Evolutionary conservation across 2,329 filamentous ascomycete species (phyloP), one percentile per base, ranked within the genome.

Genomic region (Monosporascus sp.): DNA sequence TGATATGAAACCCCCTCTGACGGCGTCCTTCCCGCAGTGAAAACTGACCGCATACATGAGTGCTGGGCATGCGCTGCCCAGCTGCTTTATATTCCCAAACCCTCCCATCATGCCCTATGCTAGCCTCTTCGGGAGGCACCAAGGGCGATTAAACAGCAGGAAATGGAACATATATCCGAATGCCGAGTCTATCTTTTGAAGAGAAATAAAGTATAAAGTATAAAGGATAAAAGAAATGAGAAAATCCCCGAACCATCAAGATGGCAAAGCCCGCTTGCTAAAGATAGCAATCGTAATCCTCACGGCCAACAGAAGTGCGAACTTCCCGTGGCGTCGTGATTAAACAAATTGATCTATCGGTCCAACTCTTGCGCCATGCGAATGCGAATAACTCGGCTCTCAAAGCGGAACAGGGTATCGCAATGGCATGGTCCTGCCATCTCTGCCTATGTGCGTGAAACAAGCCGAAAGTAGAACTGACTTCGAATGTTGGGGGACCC

Each of bases 301-400:
- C 60, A 53, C 60, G 59, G 64, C 61, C 60, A 65, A 56, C 53
- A 62, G 67, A 70, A 69, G 67, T 64, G 67, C 59, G 68, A 70
- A 68, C 67, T 66, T 66, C 67, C 58, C 63, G 64, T 61, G 11
- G 11, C 22, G 17, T 8, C 24, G 42, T n/a, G 22, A 25, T 46
- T 60, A 61, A 63, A 63, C 64, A 65, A 58, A 61, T 65, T 62
- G 62, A 65, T 68, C 62, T 64, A 61, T 62, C 55, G 56, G 57
- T 60, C 61, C 62, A 67, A 63, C 60, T 65, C 64, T 63, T 59
- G 64, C 63, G 57, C 61, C 62, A 61, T 62, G 62, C 59, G 60
- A 62, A 66, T 65, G 64, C 60, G 61, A 66, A 60, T 59, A 58
- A 55, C 57, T 65, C 49, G 60, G 60, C 64, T 60, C 42, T 61